Evolutionary conservation across 2,329 filamentous ascomycete genomes (phyloP).

Genomic region (Cladophialophora bantiana): DNA sequence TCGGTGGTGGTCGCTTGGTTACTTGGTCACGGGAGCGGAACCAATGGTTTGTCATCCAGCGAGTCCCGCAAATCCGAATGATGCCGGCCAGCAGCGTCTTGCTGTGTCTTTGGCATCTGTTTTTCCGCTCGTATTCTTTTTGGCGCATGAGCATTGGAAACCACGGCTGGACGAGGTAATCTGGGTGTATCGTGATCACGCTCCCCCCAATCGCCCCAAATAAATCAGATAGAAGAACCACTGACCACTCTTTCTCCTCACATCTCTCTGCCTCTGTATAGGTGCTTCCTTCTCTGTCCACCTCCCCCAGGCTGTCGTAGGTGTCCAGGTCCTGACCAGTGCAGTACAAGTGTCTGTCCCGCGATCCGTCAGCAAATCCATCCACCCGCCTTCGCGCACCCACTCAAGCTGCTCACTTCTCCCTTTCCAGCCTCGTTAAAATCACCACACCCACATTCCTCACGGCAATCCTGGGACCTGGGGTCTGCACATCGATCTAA

Average conservation of each 20-base stretch:
- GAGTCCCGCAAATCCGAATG: conserved; percentile 2
- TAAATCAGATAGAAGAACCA: not conserved
- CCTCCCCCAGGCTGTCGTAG: too few relatives aligned
- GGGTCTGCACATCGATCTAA: conserved; percentile 3
- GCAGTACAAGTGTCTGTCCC: not conserved
- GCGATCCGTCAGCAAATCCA: not conserved
- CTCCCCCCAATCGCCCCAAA: not conserved
- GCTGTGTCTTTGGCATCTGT: not conserved
- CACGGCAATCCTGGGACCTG: not conserved
- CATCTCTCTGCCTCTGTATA: not conserved
- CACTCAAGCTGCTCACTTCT: not conserved
- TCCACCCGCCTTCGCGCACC: not conserved
- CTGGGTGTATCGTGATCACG: conserved; percentile 1
- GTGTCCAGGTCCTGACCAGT: too few relatives aligned
- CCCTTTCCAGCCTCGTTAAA: conserved; percentile 10
- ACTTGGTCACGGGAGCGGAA: not conserved
- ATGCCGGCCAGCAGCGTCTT: not conserved
- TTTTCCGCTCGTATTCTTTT: conserved; percentile 5
- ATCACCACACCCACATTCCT: conserved; percentile 2
- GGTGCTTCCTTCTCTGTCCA: not conserved
- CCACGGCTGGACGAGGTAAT: not conserved
- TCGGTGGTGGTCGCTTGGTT: not conserved
- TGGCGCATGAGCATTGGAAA: conserved; percentile 3
- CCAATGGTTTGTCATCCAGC: conserved; percentile 4
- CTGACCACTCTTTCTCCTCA: not conserved